Base-by-base conservation (phyloP, 257 asterid species). In the Nicotiana benthamiana region DNA sequence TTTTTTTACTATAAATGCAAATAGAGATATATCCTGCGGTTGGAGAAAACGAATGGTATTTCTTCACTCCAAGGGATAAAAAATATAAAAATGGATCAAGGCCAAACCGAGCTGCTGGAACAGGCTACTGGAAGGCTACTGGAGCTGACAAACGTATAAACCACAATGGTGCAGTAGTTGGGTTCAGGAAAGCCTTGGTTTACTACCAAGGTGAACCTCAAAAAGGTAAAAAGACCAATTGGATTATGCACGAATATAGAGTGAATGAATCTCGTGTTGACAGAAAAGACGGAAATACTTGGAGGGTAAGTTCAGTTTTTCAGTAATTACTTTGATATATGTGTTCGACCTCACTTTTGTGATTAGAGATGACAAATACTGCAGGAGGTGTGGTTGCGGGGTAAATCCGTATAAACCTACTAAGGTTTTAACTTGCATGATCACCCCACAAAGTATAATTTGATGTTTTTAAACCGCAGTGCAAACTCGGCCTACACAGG, bases 71-170 rank as follows among this genome's bases (percentile, higher is more conserved):
- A 1, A 85, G 87, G 6, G 43, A 75, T 1, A 26, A 83, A 26
- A 86, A 83, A 56, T 86, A 86, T 64, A 16, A 3, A 1, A 86
- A 83, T 13, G 86, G 86, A 0, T 1, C 1, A 0, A 56, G 87
- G 17, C 87, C 85, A 1, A 82, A 82, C 13, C 59, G 85, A n/a
- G 82, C 83, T 1, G 83, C 87, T 0, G 85, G 85, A 4, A 11
- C 20, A 1, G 88, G 86, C 1, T 86, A 68, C 6, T 86, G 88
- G 86, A 86, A 86, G 46, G 88, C 86, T 0, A 86, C 86, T 0
- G 86, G 86, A 18, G 86, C 84, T 0, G 88, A 86, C 11, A 82
- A 48, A 27, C 8, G 34, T 4, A 22, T 84, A 5, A 9, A 9
- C 15, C 24, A 17, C 65, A 12, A 30, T 18, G 43, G 52, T 5